phyloP scores from a whole-genome alignment of 176 grass and related monocot species.

The Raddia distichophylla region DNA sequence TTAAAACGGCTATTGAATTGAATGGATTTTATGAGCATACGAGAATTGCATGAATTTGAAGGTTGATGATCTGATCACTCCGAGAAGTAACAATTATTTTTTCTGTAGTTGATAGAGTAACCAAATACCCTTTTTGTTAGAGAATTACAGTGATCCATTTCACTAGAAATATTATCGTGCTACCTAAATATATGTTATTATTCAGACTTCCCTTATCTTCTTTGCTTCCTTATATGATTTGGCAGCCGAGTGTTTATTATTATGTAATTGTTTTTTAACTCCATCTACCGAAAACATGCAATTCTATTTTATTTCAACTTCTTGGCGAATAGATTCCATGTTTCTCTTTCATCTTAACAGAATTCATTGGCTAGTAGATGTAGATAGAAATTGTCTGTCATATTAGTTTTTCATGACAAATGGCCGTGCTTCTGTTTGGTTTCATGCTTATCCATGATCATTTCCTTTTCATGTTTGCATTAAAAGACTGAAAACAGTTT shows the following conservation, averaged over 20 bases:
- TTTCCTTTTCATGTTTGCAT: slow-evolving; percentile 11
- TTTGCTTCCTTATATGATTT: neutral
- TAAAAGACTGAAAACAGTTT: neutral
- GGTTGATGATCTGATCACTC: neutral
- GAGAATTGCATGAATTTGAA: too few species aligned
- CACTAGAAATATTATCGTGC: neutral
- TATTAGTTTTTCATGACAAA: neutral
- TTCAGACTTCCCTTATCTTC: neutral
- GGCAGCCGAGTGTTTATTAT: neutral
- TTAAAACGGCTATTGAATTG: neutral
- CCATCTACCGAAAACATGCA: neutral
- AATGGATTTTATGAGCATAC: neutral
- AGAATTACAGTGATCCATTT: neutral
- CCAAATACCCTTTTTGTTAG: neutral
- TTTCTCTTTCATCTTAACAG: neutral
- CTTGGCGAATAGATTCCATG: neutral
- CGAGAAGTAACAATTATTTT: slow-evolving; percentile 6
- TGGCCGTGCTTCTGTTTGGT: neutral
- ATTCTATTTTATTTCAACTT: neutral
- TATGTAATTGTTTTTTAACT: slow-evolving; percentile 3
- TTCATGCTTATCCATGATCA: neutral
- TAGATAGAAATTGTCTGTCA: neutral
- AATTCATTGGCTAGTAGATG: neutral
- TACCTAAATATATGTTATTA: neutral
- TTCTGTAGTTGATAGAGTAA: neutral